These are phyloP conservation scores for Candida ponderosae DNA, from an alignment of 805 yeast genomes.

Conservation along the genomic window DNA sequence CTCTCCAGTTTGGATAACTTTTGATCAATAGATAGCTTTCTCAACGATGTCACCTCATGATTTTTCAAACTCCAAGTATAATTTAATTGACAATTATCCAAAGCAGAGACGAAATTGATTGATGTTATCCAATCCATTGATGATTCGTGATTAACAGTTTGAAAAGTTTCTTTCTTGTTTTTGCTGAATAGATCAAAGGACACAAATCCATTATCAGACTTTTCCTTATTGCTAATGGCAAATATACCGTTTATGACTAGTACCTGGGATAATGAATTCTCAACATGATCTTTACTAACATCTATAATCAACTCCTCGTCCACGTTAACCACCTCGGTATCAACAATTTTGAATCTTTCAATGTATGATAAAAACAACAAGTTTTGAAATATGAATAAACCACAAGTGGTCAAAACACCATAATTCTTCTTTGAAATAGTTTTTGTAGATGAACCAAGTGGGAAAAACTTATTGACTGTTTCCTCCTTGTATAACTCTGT, in stretches of 20 bases:
- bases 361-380: conserved; percentile 21
- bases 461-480: conserved; percentile 22
- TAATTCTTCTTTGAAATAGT: conserved; percentile 35
- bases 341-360: conserved; percentile 20
- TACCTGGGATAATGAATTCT: conserved; percentile 11
- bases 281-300: conserved; percentile 18
- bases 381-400: conserved; percentile 37
- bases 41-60: conserved; percentile 18
- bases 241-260: conserved; percentile 31
- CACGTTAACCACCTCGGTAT: conserved; percentile 11
- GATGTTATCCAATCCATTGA: conserved; percentile 51
- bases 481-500: conserved; percentile 35
- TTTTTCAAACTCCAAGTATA: not conserved
- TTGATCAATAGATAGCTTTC: conserved; percentile 21
- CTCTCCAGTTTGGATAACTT: conserved; percentile 26
- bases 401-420: conserved; percentile 43
- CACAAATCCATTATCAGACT: conserved; percentile 22
- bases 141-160: conserved; percentile 36
- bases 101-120: conserved; percentile 44
- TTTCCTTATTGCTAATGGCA: conserved; percentile 22
- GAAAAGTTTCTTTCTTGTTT: conserved; percentile 30
- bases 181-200: conserved; percentile 34
- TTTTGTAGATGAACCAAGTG: conserved; percentile 19
- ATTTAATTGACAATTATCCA: conserved; percentile 29
- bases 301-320: conserved; percentile 25